phyloP scores from a whole-genome alignment of 73 alveolate genomes.

The Blepharisma japonicum region DNA sequence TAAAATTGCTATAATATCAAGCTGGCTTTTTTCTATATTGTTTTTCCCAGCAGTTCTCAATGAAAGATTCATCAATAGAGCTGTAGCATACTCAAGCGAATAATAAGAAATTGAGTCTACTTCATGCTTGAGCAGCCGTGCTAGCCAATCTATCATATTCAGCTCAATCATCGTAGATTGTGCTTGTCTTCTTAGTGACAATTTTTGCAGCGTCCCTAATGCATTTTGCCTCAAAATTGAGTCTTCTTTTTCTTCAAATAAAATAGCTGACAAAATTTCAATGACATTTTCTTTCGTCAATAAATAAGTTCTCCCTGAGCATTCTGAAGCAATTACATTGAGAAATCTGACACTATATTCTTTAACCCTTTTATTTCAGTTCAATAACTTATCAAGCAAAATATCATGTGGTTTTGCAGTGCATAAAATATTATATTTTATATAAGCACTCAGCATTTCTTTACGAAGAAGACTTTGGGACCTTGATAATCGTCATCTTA shows the following conservation, averaged over 20 bases:
- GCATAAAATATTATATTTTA: slow-evolving; percentile 17
- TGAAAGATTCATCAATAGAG: slow-evolving; percentile 94
- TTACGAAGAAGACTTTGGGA: slow-evolving; percentile 71
- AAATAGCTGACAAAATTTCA: slow-evolving; percentile 74
- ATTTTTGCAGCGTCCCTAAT: slow-evolving; percentile 89
- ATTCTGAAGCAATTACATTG: slow-evolving; percentile 89
- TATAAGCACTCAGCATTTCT: slow-evolving; percentile 44
- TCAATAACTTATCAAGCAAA: background rate
- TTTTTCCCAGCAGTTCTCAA: slow-evolving; percentile 93
- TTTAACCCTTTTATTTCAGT: slow-evolving; percentile 25
- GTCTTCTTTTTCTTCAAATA: slow-evolving; percentile 83
- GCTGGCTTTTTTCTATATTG: slow-evolving; percentile 85
- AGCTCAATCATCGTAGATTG: slow-evolving; percentile 90
- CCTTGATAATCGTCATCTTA: slow-evolving; percentile 78
- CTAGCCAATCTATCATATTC: slow-evolving; percentile 94
- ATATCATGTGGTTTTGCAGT: slow-evolving; percentile 16
- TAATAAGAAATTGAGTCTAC: slow-evolving; percentile 86
- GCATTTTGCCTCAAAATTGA: slow-evolving; percentile 89
- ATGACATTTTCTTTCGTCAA: slow-evolving; percentile 79
- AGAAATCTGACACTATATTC: slow-evolving; percentile 84
- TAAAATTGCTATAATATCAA: slow-evolving; percentile 74
- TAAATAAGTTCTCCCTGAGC: slow-evolving; percentile 92
- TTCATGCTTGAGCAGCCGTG: slow-evolving; percentile 74
- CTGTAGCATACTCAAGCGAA: slow-evolving; percentile 95
- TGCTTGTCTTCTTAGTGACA: slow-evolving; percentile 92